Percentiles rank a stretch among this genome's conserved stretches.
Evolutionary conservation across 2,329 filamentous ascomycete species (phyloP).

Genomic region (Paecilomyces formosus): DNA sequence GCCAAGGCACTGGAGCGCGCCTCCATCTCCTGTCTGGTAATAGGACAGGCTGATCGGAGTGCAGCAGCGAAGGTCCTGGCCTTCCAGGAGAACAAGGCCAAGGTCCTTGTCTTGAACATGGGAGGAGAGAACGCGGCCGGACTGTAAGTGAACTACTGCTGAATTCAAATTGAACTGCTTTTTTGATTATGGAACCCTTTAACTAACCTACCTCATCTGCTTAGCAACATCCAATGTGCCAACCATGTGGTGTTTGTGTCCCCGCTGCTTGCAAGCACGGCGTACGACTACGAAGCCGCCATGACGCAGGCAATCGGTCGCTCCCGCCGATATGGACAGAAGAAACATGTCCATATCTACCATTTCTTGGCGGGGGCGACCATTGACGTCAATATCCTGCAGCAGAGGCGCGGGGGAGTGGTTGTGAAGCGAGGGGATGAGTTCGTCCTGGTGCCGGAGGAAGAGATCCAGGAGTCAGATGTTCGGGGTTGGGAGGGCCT

Average conservation of each 20-base stretch:
- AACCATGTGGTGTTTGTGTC: constrained; percentile 60
- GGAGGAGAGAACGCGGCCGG: constrained; percentile 53
- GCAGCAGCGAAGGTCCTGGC: constrained; percentile 27
- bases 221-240: constrained; percentile 54
- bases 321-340: constrained; percentile 51
- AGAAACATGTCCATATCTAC: constrained; percentile 51
- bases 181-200: constrained; percentile 1
- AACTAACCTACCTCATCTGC: constrained; percentile 7
- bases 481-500: constrained; percentile 17
- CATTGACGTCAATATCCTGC: constrained; percentile 39
- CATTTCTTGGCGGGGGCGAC: constrained; percentile 38
- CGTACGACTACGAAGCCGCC: constrained; percentile 48
- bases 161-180: background rate
- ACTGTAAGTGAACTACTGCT: constrained; percentile 38
- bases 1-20: constrained; percentile 19
- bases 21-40: constrained; percentile 25
- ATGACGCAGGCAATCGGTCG: constrained; percentile 60
- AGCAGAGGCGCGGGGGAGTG: constrained; percentile 24
- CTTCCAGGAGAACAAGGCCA: constrained; percentile 34
- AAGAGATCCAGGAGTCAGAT: constrained; percentile 14
- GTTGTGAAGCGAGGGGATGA: constrained; percentile 18
- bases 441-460: constrained; percentile 12
- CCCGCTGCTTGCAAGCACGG: constrained; percentile 44
- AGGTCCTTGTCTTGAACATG: constrained; percentile 52
- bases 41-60: constrained; percentile 24